A percentile compares a stretch with the other conserved stretches of the same genome.
Conservation (phyloP, 306 rosid genomes). For the Quillaja saponaria region DNA sequence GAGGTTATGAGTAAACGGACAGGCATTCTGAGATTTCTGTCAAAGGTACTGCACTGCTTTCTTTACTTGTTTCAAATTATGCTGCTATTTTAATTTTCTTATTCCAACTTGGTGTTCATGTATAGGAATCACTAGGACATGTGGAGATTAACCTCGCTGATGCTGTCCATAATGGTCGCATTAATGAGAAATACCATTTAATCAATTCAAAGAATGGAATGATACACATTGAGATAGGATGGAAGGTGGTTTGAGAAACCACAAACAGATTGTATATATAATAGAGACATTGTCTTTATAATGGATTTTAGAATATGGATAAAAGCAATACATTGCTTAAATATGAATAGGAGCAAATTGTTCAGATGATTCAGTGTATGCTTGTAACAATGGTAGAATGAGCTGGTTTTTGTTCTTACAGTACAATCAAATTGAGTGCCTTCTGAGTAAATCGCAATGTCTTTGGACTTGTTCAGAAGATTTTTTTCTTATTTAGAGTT, state of each 20-base stretch:
- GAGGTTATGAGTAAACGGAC: constrained; percentile 73
- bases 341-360: too few relatives aligned
- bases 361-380: too few relatives aligned
- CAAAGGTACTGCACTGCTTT: constrained; percentile 48
- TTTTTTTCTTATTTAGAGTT: too few relatives aligned
- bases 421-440: too few relatives aligned
- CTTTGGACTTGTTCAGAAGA: too few relatives aligned
- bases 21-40: constrained; percentile 42
- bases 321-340: too few relatives aligned
- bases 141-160: constrained; percentile 77
- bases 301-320: too few relatives aligned
- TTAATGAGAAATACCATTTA: constrained; percentile 69
- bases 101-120: not conserved
- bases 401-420: too few relatives aligned
- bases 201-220: constrained; percentile 74
- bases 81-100: not conserved
- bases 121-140: constrained; percentile 76
- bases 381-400: too few relatives aligned
- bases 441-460: too few relatives aligned
- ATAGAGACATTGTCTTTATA: too few relatives aligned
- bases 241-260: constrained; percentile 55
- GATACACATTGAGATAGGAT: constrained; percentile 73
- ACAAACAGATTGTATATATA: too few relatives aligned
- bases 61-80: not conserved
- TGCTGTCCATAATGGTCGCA: constrained; percentile 75